Conservation (phyloP, 2,329 filamentous ascomycete genomes). For the Capronia epimyces region DNA sequence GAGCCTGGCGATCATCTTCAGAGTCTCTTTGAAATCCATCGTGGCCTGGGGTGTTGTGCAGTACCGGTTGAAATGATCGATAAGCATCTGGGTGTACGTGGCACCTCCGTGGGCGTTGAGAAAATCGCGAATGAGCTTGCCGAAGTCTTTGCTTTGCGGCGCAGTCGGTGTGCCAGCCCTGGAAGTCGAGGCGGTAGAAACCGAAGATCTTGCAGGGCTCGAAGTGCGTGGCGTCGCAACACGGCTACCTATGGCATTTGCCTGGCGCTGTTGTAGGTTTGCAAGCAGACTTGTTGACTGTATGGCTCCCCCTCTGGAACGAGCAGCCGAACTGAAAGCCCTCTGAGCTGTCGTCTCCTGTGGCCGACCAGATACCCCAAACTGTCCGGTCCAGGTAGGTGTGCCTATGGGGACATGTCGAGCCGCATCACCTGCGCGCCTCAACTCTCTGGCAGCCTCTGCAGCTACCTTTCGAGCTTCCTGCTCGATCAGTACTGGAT, state of each 20-base stretch:
- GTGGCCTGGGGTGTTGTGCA: conserved; percentile 65
- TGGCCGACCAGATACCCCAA: conserved; percentile 70
- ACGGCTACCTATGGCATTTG: conserved; percentile 26
- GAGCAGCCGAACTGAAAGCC: conserved; percentile 34
- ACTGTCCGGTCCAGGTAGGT: conserved; percentile 87
- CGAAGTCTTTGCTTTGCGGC: conserved; percentile 56
- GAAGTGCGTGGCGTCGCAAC: conserved; percentile 21
- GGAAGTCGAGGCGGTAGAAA: conserved; percentile 18
- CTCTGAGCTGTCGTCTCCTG: conserved; percentile 48
- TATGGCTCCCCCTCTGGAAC: conserved; percentile 29
- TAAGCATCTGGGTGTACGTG: conserved; percentile 75
- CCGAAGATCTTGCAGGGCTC: conserved; percentile 27
- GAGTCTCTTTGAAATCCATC: conserved; percentile 73
- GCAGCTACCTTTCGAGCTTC: conserved; percentile 77
- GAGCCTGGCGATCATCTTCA: conserved; percentile 69
- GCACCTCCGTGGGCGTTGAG: conserved; percentile 70
- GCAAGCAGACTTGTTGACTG: conserved; percentile 48
- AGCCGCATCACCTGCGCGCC: conserved; percentile 66
- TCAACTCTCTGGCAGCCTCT: conserved; percentile 69
- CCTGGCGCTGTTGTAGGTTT: conserved; percentile 55
- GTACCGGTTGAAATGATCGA: conserved; percentile 82
- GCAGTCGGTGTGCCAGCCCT: conserved; percentile 31
- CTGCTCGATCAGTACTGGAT: conserved; percentile 69
- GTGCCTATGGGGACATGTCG: conserved; percentile 70
- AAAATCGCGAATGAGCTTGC: conserved; percentile 69